phyloP scores from a whole-genome alignment of 805 yeast genomes.

The Millerozyma miso region DNA sequence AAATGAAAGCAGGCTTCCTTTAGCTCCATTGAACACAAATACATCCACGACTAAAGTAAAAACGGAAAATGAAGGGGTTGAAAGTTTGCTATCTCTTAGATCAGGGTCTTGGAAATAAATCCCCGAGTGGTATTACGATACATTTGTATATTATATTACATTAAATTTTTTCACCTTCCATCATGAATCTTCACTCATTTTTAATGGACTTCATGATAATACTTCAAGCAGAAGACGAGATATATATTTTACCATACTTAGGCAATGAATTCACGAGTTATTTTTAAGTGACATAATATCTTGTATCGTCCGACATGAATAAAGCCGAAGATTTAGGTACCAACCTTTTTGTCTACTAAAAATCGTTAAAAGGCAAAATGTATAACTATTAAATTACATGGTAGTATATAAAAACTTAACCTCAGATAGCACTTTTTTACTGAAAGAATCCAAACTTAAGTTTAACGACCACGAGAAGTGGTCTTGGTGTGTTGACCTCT shows the following conservation, averaged over 20 bases:
- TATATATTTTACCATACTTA: no score
- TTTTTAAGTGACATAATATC: background rate
- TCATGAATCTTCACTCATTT: no score
- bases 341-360: no score
- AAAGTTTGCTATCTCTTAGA: conserved; percentile 38
- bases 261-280: conserved; percentile 4
- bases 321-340: no score
- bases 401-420: conserved; percentile 10
- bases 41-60: conserved; percentile 4
- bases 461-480: conserved; percentile 86
- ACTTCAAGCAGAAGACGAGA: no score
- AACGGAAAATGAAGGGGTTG: conserved; percentile 28
- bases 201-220: no score
- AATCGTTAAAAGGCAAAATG: conserved; percentile 3
- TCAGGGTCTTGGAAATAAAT: conserved; percentile 31
- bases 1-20: conserved; percentile 20
- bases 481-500: conserved; percentile 99
- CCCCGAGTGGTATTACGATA: conserved; percentile 3
- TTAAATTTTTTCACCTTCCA: background rate
- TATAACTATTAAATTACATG: conserved; percentile 17
- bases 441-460: conserved; percentile 14
- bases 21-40: conserved; percentile 20
- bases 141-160: conserved; percentile 1
- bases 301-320: no score
- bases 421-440: conserved; percentile 4